phyloP scores from a whole-genome alignment of 768 basidiomycete species.

The Clitopilus hobsonii region DNA sequence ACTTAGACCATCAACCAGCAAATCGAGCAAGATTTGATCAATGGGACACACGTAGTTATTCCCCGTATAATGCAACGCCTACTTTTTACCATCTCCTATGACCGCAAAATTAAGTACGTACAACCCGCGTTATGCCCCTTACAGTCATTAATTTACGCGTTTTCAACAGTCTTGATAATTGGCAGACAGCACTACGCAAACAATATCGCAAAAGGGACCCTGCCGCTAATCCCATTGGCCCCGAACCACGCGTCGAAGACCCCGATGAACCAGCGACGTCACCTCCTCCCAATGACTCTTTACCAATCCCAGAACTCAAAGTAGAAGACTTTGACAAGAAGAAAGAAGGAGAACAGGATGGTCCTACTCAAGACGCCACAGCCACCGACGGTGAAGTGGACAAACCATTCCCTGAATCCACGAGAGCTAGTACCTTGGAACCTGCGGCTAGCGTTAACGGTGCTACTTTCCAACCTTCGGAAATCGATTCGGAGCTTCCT shows the following conservation, averaged over 20 bases:
- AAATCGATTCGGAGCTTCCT: constrained; percentile 8
- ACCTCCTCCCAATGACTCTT: constrained; percentile 18
- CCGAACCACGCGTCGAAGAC: constrained; percentile 36
- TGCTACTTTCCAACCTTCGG: constrained; percentile 12
- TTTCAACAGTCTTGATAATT: constrained; percentile 57
- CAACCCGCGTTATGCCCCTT: not conserved
- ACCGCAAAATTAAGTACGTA: constrained; percentile 74
- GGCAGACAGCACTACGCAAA: constrained; percentile 73
- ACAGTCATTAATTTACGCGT: constrained; percentile 13
- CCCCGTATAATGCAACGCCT: constrained; percentile 74
- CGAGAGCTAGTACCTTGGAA: constrained; percentile 16
- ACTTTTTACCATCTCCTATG: constrained; percentile 70
- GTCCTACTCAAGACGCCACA: not conserved
- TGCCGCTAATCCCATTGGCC: constrained; percentile 65
- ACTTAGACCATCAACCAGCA: constrained; percentile 40
- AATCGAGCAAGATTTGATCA: constrained; percentile 71
- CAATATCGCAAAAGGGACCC: constrained; percentile 77
- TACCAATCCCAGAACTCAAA: constrained; percentile 14
- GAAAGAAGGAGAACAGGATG: not conserved
- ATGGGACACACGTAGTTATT: constrained; percentile 53
- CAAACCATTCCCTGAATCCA: constrained; percentile 8
- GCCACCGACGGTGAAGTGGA: constrained; percentile 8
- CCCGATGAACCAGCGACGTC: constrained; percentile 17
- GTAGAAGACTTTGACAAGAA: not conserved
- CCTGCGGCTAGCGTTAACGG: constrained; percentile 12